These are phyloP conservation scores for Drechslerella stenobrocha DNA, from an alignment of 2,329 filamentous ascomycete genomes.

Conservation along the genomic window DNA sequence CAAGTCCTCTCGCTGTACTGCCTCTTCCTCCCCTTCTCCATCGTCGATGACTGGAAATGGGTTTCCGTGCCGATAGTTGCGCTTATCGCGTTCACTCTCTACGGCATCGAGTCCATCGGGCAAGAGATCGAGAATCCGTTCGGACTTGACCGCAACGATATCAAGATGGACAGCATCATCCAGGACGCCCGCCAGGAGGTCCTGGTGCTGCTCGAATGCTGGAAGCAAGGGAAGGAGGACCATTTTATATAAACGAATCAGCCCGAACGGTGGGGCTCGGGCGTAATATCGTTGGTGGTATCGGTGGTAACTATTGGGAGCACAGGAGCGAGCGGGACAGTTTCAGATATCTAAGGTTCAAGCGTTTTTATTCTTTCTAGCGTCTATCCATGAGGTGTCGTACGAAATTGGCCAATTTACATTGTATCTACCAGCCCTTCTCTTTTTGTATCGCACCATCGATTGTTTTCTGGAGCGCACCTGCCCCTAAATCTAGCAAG, in stretches of 20 bases:
- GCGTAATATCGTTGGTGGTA: too few species aligned
- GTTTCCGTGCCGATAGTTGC: slow-evolving; percentile 64
- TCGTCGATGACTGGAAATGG: slow-evolving; percentile 67
- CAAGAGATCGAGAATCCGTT: slow-evolving; percentile 68
- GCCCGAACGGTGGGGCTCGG: too few species aligned
- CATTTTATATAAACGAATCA: slow-evolving; percentile 47
- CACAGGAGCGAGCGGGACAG: too few species aligned
- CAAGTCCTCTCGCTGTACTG: slow-evolving; percentile 67
- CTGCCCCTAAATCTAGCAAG: too few species aligned
- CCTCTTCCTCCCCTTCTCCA: slow-evolving; percentile 66
- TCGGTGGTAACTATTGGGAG: too few species aligned
- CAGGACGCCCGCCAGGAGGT: slow-evolving; percentile 64
- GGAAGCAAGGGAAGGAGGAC: slow-evolving; percentile 55
- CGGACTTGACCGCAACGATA: slow-evolving; percentile 68
- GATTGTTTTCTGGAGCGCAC: too few species aligned
- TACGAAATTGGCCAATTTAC: too few species aligned
- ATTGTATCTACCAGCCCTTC: too few species aligned
- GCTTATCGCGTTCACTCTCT: slow-evolving; percentile 66
- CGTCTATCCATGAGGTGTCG: too few species aligned
- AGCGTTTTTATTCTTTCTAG: too few species aligned
- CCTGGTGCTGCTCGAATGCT: slow-evolving; percentile 63
- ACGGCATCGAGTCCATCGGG: slow-evolving; percentile 61
- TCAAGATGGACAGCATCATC: slow-evolving; percentile 68
- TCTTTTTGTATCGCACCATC: too few species aligned
- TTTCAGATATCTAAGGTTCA: too few species aligned